Evolutionary conservation across 345 rosid genomes (phyloP).

Genomic region (Dimocarpus longan): DNA sequence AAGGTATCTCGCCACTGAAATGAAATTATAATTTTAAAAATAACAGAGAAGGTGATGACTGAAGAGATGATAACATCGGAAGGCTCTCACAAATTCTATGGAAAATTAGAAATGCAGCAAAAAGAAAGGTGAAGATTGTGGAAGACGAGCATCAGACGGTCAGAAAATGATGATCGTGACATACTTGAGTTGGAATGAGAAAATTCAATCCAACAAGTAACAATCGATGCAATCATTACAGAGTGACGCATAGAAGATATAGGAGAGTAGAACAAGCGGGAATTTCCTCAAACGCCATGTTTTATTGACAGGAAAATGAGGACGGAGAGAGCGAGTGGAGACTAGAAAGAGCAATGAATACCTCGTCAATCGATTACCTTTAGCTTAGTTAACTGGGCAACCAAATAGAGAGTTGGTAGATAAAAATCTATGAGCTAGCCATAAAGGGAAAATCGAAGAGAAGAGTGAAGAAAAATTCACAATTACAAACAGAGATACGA

Average conservation of each 20-base stretch:
- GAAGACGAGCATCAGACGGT: slow-evolving; percentile 6
- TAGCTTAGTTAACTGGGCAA: neutral
- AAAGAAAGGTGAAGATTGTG: neutral
- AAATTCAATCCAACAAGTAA: slow-evolving; percentile 8
- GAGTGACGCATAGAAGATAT: neutral
- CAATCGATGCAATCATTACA: slow-evolving; percentile 1
- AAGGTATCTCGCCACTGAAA: neutral
- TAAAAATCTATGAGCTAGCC: neutral
- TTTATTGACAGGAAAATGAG: slow-evolving; percentile 5
- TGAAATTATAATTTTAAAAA: neutral
- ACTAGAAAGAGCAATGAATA: neutral
- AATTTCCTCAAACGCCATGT: neutral
- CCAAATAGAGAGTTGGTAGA: slow-evolving; percentile 6
- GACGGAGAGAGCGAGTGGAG: neutral
- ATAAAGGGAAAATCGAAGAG: neutral
- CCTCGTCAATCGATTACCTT: neutral
- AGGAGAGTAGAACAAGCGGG: neutral
- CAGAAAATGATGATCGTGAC: slow-evolving; percentile 7
- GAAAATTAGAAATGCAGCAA: neutral
- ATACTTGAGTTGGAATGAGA: neutral
- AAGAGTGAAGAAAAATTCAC: slow-evolving; percentile 7
- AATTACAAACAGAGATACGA: neutral
- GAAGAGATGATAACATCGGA: neutral
- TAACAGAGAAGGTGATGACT: neutral
- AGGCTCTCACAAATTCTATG: neutral